Percentiles rank a stretch among this genome's conserved stretches.
Evolutionary conservation across 306 rosid genomes (phyloP).

Genomic region (Quercus aquifolioides): DNA sequence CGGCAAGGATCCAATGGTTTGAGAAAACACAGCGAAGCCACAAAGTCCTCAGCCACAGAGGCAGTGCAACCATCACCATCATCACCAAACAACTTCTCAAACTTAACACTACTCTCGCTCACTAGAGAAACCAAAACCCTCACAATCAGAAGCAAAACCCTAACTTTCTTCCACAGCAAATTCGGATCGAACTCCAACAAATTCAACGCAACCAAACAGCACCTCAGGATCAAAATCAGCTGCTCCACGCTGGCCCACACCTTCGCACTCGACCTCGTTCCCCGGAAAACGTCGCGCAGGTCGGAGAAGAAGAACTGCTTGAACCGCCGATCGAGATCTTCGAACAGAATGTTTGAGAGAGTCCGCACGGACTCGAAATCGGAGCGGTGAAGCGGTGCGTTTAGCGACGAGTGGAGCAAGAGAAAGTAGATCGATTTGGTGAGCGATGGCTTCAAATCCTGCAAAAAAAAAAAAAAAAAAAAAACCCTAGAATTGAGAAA

Average conservation of each 20-base stretch:
- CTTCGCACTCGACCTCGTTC: conserved; percentile 18
- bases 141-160: conserved; percentile 33
- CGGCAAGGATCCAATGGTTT: conserved; percentile 42
- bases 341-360: conserved; percentile 46
- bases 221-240: conserved; percentile 49
- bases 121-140: conserved; percentile 29
- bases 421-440: conserved; percentile 3
- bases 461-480: neutral
- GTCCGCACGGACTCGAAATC: conserved; percentile 7
- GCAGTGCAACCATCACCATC: conserved; percentile 8
- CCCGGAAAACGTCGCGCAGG: conserved; percentile 7
- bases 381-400: conserved; percentile 4
- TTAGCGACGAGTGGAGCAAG: conserved; percentile 22
- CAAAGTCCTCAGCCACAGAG: conserved; percentile 27
- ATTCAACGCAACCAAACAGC: conserved; percentile 50
- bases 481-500: neutral
- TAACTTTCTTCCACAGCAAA: conserved; percentile 32
- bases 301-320: conserved; percentile 30
- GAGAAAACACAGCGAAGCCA: conserved; percentile 34
- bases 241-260: conserved; percentile 37
- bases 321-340: conserved; percentile 40
- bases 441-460: conserved; percentile 30
- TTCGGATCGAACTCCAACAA: conserved; percentile 30
- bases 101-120: conserved; percentile 8
- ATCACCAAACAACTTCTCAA: conserved; percentile 35